Evolutionary conservation across 441 rosid genomes (phyloP), one percentile per base, ranked within the genome.

Genomic region (Erodium trifolium): DNA sequence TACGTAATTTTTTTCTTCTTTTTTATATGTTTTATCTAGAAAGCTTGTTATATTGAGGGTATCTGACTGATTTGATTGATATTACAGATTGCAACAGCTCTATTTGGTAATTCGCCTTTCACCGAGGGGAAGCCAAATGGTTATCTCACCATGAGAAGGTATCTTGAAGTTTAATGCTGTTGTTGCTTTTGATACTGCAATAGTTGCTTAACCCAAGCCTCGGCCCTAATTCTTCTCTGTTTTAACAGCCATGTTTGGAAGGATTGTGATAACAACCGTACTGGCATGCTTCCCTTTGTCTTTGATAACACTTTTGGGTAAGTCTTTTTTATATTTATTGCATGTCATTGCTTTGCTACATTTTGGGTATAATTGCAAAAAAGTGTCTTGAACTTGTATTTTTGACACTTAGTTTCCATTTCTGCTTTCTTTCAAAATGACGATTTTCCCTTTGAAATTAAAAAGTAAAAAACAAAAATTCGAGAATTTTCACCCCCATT

Each of bases 111-210:
- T 83, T 94, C 99, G 65, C 99, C 99, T 76, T 94, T 94, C 71
- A 86, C 93, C 0, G 98, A 90, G 74, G 99, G 98, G 80, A 92
- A 86, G 85, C 98, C 94, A 66, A 94, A 92, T 72, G 99, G 99
- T 68, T 94, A 81, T 83, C 97, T 94, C 72, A 94, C 98, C 88
- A 90, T 84, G 97, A 84, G 98, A 84, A 94, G 99, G 99, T 94
- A 66, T 62, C 37, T 63, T 64, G 70, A 68, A 65, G n/a, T 67
- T 3, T 35, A 3, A 35, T 43, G 7, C 57, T 8, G 29, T 67
- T 67, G 66, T 59, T 69, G 27, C 63, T 66, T 53, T 74, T 45
- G n/a, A 19, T 47, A 39, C 69, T 68, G 3, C 27, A 67, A 39
- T 70, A 59, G 10, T 14, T 41, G 43, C 68, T 59, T 41, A 53